Conservation (phyloP, 768 basidiomycete genomes). For the Lentinula boryana region DNA sequence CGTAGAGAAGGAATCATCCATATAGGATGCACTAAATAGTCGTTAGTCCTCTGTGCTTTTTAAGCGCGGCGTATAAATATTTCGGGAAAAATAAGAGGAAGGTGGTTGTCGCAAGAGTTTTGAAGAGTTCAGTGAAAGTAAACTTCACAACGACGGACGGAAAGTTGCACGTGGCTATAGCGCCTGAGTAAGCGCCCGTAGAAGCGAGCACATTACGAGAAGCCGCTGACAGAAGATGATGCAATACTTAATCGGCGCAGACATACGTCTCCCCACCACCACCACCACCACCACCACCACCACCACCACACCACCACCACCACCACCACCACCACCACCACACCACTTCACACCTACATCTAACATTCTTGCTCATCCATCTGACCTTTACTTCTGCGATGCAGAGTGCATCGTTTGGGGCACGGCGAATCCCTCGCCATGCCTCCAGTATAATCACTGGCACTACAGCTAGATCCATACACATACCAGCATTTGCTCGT, state of each 20-base stretch:
- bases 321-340: not conserved
- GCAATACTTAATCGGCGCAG: no score
- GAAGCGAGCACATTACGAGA: not conserved
- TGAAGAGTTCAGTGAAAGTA: not conserved
- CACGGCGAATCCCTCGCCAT: constrained; percentile 33
- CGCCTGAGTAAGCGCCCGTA: not conserved
- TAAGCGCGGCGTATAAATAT: not conserved
- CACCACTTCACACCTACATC: not conserved
- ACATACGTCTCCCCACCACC: not conserved
- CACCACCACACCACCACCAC: not conserved
- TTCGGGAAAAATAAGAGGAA: not conserved
- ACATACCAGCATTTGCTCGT: constrained; percentile 35
- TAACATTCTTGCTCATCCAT: not conserved
- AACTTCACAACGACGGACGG: not conserved
- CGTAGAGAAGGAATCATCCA: not conserved
- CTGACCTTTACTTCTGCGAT: constrained; percentile 17
- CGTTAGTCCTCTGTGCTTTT: not conserved
- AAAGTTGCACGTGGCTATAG: not conserved
- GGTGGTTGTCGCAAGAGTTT: not conserved
- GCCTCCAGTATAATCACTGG: constrained; percentile 25
- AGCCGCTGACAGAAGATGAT: not conserved
- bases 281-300: constrained; percentile 2
- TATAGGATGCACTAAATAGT: not conserved
- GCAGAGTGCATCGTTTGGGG: constrained; percentile 42
- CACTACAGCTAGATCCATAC: constrained; percentile 34